A percentile compares a stretch with the other conserved stretches of the same genome.
Conservation (phyloP, 352 stramenopile species). For the Globisporangium apiculatum region DNA sequence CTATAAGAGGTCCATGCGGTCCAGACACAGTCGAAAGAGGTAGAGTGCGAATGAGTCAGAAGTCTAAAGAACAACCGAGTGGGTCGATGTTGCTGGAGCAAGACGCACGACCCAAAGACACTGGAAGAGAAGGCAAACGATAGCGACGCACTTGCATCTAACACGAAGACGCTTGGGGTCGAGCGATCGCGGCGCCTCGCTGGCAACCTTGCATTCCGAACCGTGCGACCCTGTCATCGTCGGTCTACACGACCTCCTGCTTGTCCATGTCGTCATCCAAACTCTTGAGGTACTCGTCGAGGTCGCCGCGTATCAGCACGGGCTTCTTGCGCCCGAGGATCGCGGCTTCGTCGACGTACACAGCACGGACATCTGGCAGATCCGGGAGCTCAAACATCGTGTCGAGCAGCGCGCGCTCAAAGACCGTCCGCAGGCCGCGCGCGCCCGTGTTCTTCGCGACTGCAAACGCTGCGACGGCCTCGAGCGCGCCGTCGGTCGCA, state of each 20-base stretch:
- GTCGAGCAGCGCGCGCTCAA: slow-evolving; percentile 92
- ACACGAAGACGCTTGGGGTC: too few relatives aligned
- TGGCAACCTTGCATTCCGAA: too few relatives aligned
- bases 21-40: too few relatives aligned
- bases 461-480: slow-evolving; percentile 91
- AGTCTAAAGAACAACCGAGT: too few relatives aligned
- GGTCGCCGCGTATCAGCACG: slow-evolving; percentile 79
- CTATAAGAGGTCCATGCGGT: too few relatives aligned
- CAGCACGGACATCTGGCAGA: slow-evolving; percentile 84
- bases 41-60: too few relatives aligned
- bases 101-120: too few relatives aligned
- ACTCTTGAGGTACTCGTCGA: slow-evolving; percentile 70
- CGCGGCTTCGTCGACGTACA: slow-evolving; percentile 92
- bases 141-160: too few relatives aligned
- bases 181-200: too few relatives aligned
- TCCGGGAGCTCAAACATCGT: slow-evolving; percentile 96
- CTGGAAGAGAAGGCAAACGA: too few relatives aligned
- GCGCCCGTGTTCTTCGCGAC: slow-evolving; percentile 93
- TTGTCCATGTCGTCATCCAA: slow-evolving; percentile 57
- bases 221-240: too few relatives aligned
- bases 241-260: slow-evolving; percentile 32
- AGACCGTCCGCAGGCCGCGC: slow-evolving; percentile 94
- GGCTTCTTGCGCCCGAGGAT: slow-evolving; percentile 87
- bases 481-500: slow-evolving; percentile 91
- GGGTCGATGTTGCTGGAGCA: too few relatives aligned